Base-by-base conservation (phyloP, 176 grass and related monocot genomes). In the Elaeis guineensis region DNA sequence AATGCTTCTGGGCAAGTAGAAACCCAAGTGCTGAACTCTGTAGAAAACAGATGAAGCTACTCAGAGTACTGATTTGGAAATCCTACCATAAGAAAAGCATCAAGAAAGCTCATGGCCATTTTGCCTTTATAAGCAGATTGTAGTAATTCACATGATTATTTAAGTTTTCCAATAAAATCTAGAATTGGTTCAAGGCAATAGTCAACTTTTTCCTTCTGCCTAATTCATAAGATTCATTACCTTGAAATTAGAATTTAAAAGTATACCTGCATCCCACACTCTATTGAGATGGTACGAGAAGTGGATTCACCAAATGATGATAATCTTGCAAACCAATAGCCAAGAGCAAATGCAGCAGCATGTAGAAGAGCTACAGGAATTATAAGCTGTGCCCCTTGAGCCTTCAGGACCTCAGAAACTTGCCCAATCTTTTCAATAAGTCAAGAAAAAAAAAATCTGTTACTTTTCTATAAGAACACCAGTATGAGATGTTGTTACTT, bases 11-110 rank as follows among this genome's bases (percentile, higher is more conserved):
- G 29, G 93, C 93, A 48, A 98, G 87, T 75, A 98, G 80, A 78
- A 98, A 98, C 72, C 87, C 87, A 80, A 98, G 87, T 14, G 87
- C 93, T 61, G 93, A 98, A 67, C 87, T 98, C 93, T 98, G 78
- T 9, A 21, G 51, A 62, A 79, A 12, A 44, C 8, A 14, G 11
- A 44, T 44, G 35, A 44, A 44, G 35, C 12, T 12, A 44, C 9
- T 12, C 1, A 44, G 9, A 3, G 35, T 12, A 44, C 35, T 12
- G 35, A 44, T 44, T 44, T 44, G 11, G 35, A 44, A 44, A 44
- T 44, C 7, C 14, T 44, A 44, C 35, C 35, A 12, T 12, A 44
- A 61, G 63, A 54, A 22, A 21, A 69, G 50, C 21, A 55, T 23
- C 21, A 53, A 62, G 5, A 71, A 71, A 67, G 52, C 49, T 62